Percentiles rank a stretch among this genome's conserved stretches.
phyloP scores from a whole-genome alignment of 768 basidiomycete species.

The Lactifluus pinguis region DNA sequence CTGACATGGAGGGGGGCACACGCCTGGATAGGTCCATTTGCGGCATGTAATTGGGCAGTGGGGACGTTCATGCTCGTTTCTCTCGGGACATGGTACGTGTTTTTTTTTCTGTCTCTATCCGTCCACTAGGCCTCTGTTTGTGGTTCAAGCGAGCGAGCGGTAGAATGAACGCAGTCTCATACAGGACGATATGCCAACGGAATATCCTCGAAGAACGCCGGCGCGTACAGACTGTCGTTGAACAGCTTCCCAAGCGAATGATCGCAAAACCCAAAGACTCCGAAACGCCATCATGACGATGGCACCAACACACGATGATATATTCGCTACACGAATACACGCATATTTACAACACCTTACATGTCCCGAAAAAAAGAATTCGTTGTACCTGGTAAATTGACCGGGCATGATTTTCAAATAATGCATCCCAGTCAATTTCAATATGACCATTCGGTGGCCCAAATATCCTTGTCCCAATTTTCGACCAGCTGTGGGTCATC shows the following conservation, averaged over 20 bases:
- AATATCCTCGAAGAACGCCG: conserved; percentile 45
- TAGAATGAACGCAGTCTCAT: neutral
- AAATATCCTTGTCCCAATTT: conserved; percentile 63
- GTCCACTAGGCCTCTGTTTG: no score
- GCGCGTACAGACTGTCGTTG: conserved; percentile 47
- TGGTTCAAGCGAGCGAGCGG: neutral
- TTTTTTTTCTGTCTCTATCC: neutral
- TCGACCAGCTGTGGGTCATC: conserved; percentile 64
- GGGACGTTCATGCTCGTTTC: conserved; percentile 65
- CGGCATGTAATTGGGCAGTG: conserved; percentile 73
- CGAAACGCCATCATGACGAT: conserved; percentile 1
- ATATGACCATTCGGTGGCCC: conserved; percentile 37
- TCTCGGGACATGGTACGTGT: conserved; percentile 56
- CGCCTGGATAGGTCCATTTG: conserved; percentile 41
- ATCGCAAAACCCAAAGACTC: conserved; percentile 33
- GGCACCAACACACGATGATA: neutral
- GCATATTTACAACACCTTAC: neutral
- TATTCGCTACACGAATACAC: conserved; percentile 10
- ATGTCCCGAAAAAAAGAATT: neutral
- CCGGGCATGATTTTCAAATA: neutral
- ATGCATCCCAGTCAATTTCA: neutral
- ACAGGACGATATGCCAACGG: conserved; percentile 57
- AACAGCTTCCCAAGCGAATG: conserved; percentile 49
- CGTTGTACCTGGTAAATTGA: neutral
- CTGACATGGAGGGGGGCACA: neutral